Conservation (phyloP, 345 rosid genomes). For the sweet orange (Citrus sinensis) region DVS_A1.0 CM039168.1:1002501-1003000, state of each 20-base stretch:
- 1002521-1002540: background rate
- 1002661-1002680: background rate
- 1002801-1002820: slow-evolving; percentile 88
- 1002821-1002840: slow-evolving; percentile 36
- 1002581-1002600: background rate
- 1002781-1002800: slow-evolving; percentile 96
- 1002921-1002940: slow-evolving; percentile 63
- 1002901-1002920: slow-evolving; percentile 65
- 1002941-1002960: slow-evolving; percentile 76
- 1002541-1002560: background rate
- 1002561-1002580: background rate
- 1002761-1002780: slow-evolving; percentile 72
- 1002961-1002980: slow-evolving; percentile 78
- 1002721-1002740: background rate
- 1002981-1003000: slow-evolving; percentile 69
- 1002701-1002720: background rate
- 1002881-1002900: background rate
- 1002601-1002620: background rate
- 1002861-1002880: background rate
- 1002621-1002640: background rate
- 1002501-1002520: background rate
- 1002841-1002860: slow-evolving; percentile 6
- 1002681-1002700: background rate
- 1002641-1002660: background rate
- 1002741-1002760: background rate